Base-by-base conservation (phyloP, 192 early-diverging fungal species). In the Thoreauomyces humboldtii region DNA sequence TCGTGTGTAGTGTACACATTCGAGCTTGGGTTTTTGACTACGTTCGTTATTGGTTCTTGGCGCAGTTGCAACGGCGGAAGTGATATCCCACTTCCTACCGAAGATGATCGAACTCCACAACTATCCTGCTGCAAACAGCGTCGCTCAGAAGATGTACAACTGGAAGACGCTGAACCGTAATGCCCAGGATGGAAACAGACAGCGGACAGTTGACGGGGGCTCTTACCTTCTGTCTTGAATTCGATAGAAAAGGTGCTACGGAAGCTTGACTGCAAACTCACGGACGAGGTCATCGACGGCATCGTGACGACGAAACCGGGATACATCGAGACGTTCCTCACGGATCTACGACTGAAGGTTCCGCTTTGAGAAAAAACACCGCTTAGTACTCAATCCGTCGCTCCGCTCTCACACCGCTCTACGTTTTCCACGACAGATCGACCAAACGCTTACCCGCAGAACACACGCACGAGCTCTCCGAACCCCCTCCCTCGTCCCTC, bases 91-190 rank as follows among this genome's bases (percentile, higher is more conserved):
- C 56, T 80, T 75, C 60, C 41, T 77, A 47, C 79, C 79, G 17
- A 79, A 79, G 46, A 67, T 84, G 34, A 72, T 84, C 17, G 77
- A 81, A 15, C 56, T 84, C 46, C 77, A 80, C 74, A 80, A 80
- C 69, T 81, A 81, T 61, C 69, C 77, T 12, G 69, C 79, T 0
- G 82, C 79, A 15, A 81, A 80, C 65, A 65, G 72, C 12, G 60
- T 74, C 27, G 45, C 59, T 2, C 82, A 81, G 47, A 84, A 84
- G 45, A 33, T 81, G 35, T 84, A 84, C 72, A 84, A 81, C 47
- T 84, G 79, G 82, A 77, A 75, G 28, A 81, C 79, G 5, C 48
- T 84, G 5, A 80, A 82, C 57, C 75, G 79, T 80, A 54, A 21
- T 70, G 33, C 9, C 33, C 55, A 35, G n/a, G n/a, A n/a, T n/a